These are phyloP conservation scores for Coemansia nantahalensis DNA, from an alignment of 192 early-diverging fungal genomes.

Conservation along the genomic window DNA sequence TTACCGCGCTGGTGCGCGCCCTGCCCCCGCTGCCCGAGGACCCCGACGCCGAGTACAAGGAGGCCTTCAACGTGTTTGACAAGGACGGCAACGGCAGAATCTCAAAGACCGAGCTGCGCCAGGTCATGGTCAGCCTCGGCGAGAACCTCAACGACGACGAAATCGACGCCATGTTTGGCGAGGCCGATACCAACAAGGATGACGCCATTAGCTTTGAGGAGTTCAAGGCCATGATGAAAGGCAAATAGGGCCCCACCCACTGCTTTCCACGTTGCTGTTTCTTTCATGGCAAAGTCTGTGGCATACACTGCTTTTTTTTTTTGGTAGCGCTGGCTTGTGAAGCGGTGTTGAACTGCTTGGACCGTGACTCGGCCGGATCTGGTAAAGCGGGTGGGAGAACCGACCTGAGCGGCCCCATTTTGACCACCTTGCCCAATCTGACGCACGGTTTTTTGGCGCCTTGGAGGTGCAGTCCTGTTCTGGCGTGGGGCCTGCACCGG, in stretches of 20 bases:
- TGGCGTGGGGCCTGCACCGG: no score
- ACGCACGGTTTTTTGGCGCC: no score
- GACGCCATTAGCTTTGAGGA: conserved; percentile 88
- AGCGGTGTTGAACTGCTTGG: no score
- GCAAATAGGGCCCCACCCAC: conserved; percentile 12
- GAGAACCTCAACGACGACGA: conserved; percentile 76
- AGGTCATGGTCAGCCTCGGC: conserved; percentile 88
- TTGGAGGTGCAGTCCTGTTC: no score
- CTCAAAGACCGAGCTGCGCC: conserved; percentile 79
- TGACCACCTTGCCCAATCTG: no score
- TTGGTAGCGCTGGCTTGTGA: no score
- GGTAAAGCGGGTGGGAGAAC: no score
- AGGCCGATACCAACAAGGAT: conserved; percentile 80
- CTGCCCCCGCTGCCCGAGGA: conserved; percentile 2
- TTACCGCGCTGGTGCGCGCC: neutral
- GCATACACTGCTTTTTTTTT: no score
- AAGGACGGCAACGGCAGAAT: conserved; percentile 90
- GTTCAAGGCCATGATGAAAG: conserved; percentile 75
- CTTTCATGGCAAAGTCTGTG: no score
- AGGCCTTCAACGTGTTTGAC: conserved; percentile 82
- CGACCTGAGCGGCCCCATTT: conserved; percentile 54
- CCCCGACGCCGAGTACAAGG: conserved; percentile 19
- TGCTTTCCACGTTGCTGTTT: no score
- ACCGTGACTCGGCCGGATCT: no score
- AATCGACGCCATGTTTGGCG: conserved; percentile 74